These are phyloP conservation scores for Penicillium janthinellum DNA, from an alignment of 2,329 filamentous ascomycete genomes.

Conservation along the genomic window DNA sequence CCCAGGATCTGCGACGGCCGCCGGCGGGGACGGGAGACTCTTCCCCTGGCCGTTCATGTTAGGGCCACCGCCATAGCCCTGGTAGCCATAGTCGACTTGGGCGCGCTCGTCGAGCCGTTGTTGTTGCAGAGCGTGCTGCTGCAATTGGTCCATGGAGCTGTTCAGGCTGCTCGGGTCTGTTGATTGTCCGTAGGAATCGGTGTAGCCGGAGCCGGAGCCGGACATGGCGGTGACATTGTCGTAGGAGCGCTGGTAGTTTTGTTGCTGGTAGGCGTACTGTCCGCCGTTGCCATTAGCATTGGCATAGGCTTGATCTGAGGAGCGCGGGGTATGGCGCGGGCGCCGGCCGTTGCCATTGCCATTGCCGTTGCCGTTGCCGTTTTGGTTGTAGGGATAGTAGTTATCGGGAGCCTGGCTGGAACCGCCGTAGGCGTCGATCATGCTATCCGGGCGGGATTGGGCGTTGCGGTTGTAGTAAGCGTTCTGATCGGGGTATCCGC, in stretches of 20 bases:
- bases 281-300: slow-evolving; percentile 34
- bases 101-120: slow-evolving; percentile 41
- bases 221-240: slow-evolving; percentile 78
- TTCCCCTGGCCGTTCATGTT: slow-evolving; percentile 36
- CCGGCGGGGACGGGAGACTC: slow-evolving; percentile 20
- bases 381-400: slow-evolving; percentile 49
- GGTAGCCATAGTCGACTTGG: slow-evolving; percentile 66
- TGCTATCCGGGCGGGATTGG: slow-evolving; percentile 49
- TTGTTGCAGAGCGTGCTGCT: slow-evolving; percentile 48
- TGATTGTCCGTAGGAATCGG: slow-evolving; percentile 74
- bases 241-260: slow-evolving; percentile 74
- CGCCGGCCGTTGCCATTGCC: slow-evolving; percentile 27
- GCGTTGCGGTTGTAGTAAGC: slow-evolving; percentile 39
- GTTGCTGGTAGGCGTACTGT: slow-evolving; percentile 48
- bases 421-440: slow-evolving; percentile 36
- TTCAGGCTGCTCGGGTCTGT: slow-evolving; percentile 94
- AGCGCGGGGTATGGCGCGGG: slow-evolving; percentile 37
- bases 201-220: slow-evolving; percentile 66
- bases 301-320: slow-evolving; percentile 37
- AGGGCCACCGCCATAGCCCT: slow-evolving; percentile 49
- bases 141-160: slow-evolving; percentile 78
- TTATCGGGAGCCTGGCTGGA: slow-evolving; percentile 49
- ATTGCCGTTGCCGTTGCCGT: slow-evolving; percentile 14
- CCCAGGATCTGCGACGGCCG: slow-evolving; percentile 25
- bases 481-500: slow-evolving; percentile 35